These are phyloP conservation scores for Dioscorea cayenensis DNA, from an alignment of 116 monocot genomes.

Conservation along the genomic window DNA sequence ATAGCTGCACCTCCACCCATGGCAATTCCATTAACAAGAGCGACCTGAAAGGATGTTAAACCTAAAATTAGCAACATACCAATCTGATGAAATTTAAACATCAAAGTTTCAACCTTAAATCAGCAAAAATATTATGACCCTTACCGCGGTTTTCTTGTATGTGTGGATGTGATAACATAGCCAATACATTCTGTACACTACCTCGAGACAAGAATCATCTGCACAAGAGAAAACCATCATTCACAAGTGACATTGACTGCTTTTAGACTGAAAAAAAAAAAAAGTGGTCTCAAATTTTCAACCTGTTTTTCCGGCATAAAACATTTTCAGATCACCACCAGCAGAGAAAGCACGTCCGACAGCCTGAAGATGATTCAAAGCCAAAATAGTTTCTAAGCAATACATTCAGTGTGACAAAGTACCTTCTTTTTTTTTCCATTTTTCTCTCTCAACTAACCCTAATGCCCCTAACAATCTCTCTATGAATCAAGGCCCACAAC, in stretches of 20 bases:
- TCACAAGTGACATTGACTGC: not conserved
- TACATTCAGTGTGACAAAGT: not conserved
- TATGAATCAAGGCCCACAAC: too few species aligned
- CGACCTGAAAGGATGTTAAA: constrained; percentile 41
- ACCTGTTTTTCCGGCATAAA: constrained; percentile 77
- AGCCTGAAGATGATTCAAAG: constrained; percentile 31
- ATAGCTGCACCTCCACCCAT: constrained; percentile 91
- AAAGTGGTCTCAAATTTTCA: not conserved
- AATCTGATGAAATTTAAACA: too few species aligned
- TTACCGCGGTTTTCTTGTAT: constrained; percentile 76
- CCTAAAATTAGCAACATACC: not conserved
- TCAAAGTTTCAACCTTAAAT: not conserved
- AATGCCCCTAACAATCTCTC: too few species aligned
- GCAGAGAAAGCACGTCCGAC: constrained; percentile 82
- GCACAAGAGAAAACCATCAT: constrained; percentile 5
- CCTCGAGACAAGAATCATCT: constrained; percentile 79
- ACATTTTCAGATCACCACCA: constrained; percentile 94
- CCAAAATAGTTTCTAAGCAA: not conserved
- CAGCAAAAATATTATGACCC: not conserved
- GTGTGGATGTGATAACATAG: constrained; percentile 92
- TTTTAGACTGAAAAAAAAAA: not conserved
- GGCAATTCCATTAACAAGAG: constrained; percentile 76
- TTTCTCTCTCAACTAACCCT: too few species aligned
- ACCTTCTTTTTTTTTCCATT: too few species aligned
- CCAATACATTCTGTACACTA: constrained; percentile 98